Conservation (phyloP, 2,329 filamentous ascomycete genomes). For the Arthrobotrys iridis region DNA sequence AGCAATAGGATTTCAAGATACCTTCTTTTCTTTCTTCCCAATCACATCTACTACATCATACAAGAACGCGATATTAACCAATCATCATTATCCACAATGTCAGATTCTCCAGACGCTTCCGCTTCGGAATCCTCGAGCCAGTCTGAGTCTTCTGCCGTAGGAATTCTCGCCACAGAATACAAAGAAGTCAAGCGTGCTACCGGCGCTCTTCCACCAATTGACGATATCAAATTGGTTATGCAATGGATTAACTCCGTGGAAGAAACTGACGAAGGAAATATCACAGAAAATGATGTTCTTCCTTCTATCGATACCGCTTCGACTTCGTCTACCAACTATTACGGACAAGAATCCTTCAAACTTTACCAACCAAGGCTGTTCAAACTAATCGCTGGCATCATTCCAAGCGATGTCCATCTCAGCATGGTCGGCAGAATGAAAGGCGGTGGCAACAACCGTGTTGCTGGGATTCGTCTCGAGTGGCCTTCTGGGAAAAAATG, state of each 20-base stretch:
- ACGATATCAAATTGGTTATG: conserved; percentile 13
- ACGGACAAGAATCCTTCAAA: conserved; percentile 41
- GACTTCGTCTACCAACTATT: conserved; percentile 44
- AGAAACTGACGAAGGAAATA: not conserved
- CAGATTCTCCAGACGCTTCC: not conserved
- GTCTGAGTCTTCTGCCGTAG: too few relatives aligned
- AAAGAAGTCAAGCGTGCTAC: conserved; percentile 2
- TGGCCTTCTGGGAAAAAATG: conserved; percentile 35
- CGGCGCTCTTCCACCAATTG: not conserved
- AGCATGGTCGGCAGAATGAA: conserved; percentile 43
- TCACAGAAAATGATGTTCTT: conserved; percentile 33
- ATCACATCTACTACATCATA: not conserved
- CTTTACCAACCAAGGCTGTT: conserved; percentile 46
- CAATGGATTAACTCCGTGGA: conserved; percentile 40
- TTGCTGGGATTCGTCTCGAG: conserved; percentile 34
- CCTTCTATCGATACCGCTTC: conserved; percentile 29
- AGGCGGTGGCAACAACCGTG: conserved; percentile 48
- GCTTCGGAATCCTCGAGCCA: not conserved
- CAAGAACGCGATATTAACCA: not conserved
- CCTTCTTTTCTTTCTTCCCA: not conserved
- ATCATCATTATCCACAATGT: not conserved
- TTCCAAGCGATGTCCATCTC: conserved; percentile 21
- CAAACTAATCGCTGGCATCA: conserved; percentile 34
- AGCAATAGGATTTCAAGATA: too few relatives aligned
- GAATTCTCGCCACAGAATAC: conserved; percentile 7